These are phyloP conservation scores for Jamesozyma lodderae DNA, from an alignment of 805 yeast genomes.

Conservation along the genomic window DNA sequence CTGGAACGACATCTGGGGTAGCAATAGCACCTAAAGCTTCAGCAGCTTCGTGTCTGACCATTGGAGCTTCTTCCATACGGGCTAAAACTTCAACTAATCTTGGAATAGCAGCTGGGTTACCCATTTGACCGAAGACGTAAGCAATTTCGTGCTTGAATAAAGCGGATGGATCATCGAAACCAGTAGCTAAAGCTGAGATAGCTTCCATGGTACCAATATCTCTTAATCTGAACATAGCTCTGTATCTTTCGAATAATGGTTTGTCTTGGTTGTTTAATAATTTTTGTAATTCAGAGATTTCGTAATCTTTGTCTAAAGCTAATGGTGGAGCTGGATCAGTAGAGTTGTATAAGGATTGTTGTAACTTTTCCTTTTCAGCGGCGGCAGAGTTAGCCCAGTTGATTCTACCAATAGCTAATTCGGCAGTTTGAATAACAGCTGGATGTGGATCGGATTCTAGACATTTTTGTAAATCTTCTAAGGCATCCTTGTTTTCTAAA, in stretches of 20 bases:
- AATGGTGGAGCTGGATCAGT: conserved; percentile 99
- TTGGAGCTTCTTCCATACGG: conserved; percentile 77
- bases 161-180: conserved; percentile 85
- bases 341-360: conserved; percentile 67
- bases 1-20: conserved; percentile 88
- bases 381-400: conserved; percentile 75
- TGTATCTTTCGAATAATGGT: conserved; percentile 86
- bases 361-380: conserved; percentile 55
- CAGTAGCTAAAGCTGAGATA: conserved; percentile 81
- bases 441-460: conserved; percentile 64
- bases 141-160: conserved; percentile 97
- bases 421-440: conserved; percentile 95
- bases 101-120: conserved; percentile 89
- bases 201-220: conserved; percentile 93
- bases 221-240: conserved; percentile 97
- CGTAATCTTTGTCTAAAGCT: conserved; percentile 51
- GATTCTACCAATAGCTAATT: conserved; percentile 90
- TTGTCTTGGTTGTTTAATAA: conserved; percentile 66
- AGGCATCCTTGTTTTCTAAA: conserved; percentile 68
- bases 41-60: conserved; percentile 99
- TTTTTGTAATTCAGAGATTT: conserved; percentile 54
- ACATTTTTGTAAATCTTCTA: conserved; percentile 57
- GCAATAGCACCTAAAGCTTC: conserved; percentile 97
- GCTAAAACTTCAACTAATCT: conserved; percentile 73
- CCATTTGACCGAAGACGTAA: conserved; percentile 94